phyloP scores from a whole-genome alignment of 257 asterid species.

The Voacanga thouarsii region DNA sequence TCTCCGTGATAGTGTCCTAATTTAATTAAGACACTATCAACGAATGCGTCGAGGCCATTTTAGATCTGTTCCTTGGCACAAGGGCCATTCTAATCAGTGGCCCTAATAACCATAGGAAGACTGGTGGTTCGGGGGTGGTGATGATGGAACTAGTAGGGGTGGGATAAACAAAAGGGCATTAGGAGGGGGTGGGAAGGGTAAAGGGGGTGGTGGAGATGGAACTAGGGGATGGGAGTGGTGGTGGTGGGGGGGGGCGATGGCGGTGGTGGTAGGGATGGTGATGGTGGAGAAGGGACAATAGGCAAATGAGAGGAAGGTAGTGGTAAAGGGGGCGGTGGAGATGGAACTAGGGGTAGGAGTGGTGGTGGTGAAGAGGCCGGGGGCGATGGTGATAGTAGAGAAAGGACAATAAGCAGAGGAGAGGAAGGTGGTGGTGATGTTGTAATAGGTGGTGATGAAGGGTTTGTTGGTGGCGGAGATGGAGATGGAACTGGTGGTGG shows the following conservation, averaged over 20 bases:
- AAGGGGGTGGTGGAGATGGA: conserved; percentile 29
- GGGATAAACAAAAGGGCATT: conserved; percentile 6
- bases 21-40: too few species aligned
- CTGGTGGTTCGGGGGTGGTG: conserved; percentile 24
- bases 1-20: too few species aligned
- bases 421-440: conserved; percentile 8
- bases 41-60: too few species aligned
- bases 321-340: conserved; percentile 25
- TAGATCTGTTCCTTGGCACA: too few species aligned
- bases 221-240: too few species aligned
- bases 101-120: conserved; percentile 30
- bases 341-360: conserved; percentile 18
- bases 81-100: too few species aligned
- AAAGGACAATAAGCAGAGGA: too few species aligned
- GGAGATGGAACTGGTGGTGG: conserved; percentile 12
- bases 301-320: conserved; percentile 31
- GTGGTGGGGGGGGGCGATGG: too few species aligned
- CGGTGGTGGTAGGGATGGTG: conserved; percentile 23
- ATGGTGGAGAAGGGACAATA: conserved; percentile 17
- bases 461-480: conserved; percentile 23
- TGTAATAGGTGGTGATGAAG: conserved; percentile 21
- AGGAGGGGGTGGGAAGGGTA: conserved; percentile 28
- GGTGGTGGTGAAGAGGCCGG: conserved; percentile 14
- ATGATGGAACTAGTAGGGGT: conserved; percentile 26
- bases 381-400: conserved; percentile 8